Evolutionary conservation across 768 basidiomycete species (phyloP).

Genomic region (Mycena albidolilacea): DNA sequence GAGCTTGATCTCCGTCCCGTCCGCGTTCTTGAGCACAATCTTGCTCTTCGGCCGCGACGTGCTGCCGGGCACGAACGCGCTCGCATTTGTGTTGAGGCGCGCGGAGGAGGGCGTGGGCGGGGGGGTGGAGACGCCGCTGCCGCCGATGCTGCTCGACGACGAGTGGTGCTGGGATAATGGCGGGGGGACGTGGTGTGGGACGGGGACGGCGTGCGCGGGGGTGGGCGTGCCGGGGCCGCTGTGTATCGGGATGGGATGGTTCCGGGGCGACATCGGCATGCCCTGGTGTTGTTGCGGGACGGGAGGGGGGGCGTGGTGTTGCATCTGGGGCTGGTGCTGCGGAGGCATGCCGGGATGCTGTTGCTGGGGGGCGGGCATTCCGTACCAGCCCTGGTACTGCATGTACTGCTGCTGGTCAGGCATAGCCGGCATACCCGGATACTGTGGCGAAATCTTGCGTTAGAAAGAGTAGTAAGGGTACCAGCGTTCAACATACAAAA

Average conservation of each 20-base stretch:
- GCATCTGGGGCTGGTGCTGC: conserved; percentile 61
- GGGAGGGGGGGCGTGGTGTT: conserved; percentile 65
- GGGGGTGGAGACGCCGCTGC: conserved; percentile 69
- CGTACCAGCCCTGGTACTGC: conserved; percentile 58
- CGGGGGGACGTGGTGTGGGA: conserved; percentile 55
- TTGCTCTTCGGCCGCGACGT: conserved; percentile 50
- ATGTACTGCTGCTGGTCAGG: conserved; percentile 64
- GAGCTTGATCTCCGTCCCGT: conserved; percentile 77
- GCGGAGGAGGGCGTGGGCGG: conserved; percentile 76
- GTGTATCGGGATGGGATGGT: conserved; percentile 60
- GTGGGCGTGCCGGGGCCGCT: conserved; percentile 77
- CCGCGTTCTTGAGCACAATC: conserved; percentile 73
- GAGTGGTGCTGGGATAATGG: conserved; percentile 61
- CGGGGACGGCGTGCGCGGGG: conserved; percentile 69
- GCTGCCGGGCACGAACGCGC: conserved; percentile 73
- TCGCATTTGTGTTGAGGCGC: conserved; percentile 75
- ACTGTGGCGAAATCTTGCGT: conserved; percentile 47
- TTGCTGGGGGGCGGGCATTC: conserved; percentile 47
- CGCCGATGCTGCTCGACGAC: conserved; percentile 61
- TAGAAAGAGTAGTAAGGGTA: conserved; percentile 16
- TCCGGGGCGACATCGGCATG: conserved; percentile 82
- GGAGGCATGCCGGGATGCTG: conserved; percentile 52
- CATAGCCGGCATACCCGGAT: conserved; percentile 49
- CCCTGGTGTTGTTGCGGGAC: conserved; percentile 60
- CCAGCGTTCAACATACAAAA: conserved; percentile 63